Conservation (phyloP, 108 stramenopile species). For the Aurantiochytrium sp. region DNA sequence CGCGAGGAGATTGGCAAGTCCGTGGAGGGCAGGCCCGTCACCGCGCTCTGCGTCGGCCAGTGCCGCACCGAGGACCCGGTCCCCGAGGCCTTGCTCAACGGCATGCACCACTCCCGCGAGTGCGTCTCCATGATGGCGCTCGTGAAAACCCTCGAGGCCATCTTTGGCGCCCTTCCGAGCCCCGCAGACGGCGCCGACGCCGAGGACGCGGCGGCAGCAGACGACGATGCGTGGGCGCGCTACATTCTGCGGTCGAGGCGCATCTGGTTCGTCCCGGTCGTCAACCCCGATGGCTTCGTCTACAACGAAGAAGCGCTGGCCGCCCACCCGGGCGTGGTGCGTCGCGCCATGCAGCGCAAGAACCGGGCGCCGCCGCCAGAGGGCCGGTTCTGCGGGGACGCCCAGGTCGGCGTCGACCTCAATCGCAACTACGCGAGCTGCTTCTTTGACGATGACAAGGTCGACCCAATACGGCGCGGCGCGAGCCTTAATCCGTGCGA, state of each 20-base stretch:
- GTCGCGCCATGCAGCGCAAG: slow-evolving; percentile 16
- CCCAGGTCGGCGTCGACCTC: slow-evolving; percentile 23
- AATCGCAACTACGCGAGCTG: slow-evolving; percentile 29
- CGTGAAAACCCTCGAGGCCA: background rate
- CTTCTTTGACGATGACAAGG: slow-evolving; percentile 1
- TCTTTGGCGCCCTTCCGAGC: no score
- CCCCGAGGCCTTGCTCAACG: background rate
- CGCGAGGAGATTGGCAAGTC: background rate
- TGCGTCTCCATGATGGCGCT: background rate
- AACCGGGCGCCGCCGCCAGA: background rate
- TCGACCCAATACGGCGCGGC: background rate
- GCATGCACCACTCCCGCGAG: slow-evolving; percentile 31
- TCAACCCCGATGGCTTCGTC: slow-evolving; percentile 30
- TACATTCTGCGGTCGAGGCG: background rate
- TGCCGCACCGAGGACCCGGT: no score
- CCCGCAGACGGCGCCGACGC: background rate
- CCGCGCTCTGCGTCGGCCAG: background rate
- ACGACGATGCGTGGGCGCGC: background rate
- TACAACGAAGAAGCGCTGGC: background rate
- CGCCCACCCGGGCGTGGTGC: no score
- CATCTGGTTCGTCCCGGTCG: slow-evolving; percentile 14
- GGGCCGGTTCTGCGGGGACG: background rate
- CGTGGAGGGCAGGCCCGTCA: background rate
- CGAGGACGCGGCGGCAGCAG: background rate
- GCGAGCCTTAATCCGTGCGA: slow-evolving; percentile 24